A percentile compares a stretch with the other conserved stretches of the same genome.
Conservation (phyloP, 306 rosid genomes). For the Potentilla sterilis region DNA sequence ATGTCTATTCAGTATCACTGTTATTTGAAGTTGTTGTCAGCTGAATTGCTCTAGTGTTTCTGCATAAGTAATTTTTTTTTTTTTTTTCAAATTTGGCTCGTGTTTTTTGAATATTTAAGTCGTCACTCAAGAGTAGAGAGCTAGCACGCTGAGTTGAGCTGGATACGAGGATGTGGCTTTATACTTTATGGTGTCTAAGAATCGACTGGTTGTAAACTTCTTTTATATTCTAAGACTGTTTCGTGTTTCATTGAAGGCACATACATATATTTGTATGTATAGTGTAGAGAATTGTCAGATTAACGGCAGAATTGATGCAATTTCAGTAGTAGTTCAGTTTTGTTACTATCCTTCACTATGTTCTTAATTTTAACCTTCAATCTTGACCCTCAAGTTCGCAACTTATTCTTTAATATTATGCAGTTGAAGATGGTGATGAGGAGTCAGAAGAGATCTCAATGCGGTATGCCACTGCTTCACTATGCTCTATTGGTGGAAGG, state of each 20-base stretch:
- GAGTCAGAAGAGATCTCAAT: slow-evolving; percentile 64
- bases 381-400: background rate
- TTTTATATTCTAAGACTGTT: background rate
- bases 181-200: background rate
- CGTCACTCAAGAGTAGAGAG: background rate
- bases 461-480: slow-evolving; percentile 43
- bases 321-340: background rate
- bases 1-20: background rate
- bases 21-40: background rate
- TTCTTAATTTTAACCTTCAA: slow-evolving; percentile 1
- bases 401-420: slow-evolving; percentile 33
- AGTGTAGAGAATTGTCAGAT: background rate
- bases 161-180: background rate
- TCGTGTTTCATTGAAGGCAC: background rate
- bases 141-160: background rate
- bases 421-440: slow-evolving; percentile 40
- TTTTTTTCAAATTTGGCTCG: background rate
- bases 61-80: background rate
- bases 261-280: background rate
- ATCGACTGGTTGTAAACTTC: background rate
- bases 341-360: background rate
- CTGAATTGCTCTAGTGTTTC: background rate
- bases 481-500: slow-evolving; percentile 5
- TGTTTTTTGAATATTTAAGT: background rate
- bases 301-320: background rate